phyloP scores from a whole-genome alignment of 2,329 filamentous ascomycete genomes.

The Blastomyces gilchristii region DNA sequence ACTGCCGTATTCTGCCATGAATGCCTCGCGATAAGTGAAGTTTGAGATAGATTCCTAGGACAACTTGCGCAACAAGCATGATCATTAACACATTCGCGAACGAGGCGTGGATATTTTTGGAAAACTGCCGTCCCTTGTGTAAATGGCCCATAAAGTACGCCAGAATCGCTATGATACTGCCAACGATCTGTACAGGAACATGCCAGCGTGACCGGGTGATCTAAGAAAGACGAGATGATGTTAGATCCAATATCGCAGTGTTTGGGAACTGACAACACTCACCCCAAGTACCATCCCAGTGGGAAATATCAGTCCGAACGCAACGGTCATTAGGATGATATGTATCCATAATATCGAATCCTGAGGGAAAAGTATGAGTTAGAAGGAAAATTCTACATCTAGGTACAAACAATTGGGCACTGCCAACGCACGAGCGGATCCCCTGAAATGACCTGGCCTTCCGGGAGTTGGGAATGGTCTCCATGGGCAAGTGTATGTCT shows the following conservation, averaged over 20 bases:
- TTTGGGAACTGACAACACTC: constrained; percentile 29
- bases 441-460: constrained; percentile 57
- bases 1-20: constrained; percentile 63
- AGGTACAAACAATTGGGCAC: constrained; percentile 15
- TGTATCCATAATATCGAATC: constrained; percentile 88
- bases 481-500: constrained; percentile 39
- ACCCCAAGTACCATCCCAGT: constrained; percentile 91
- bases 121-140: constrained; percentile 82
- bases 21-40: constrained; percentile 80
- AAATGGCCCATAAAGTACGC: constrained; percentile 87
- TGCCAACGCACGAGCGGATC: constrained; percentile 58
- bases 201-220: constrained; percentile 89
- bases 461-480: constrained; percentile 51
- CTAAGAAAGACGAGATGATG: constrained; percentile 34
- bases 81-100: constrained; percentile 77
- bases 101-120: constrained; percentile 65
- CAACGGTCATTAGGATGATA: constrained; percentile 75
- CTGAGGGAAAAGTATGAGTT: constrained; percentile 22
- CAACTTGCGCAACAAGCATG: constrained; percentile 64
- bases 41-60: constrained; percentile 75
- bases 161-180: constrained; percentile 63
- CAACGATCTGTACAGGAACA: constrained; percentile 72
- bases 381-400: neutral
- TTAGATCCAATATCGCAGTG: neutral
- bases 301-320: constrained; percentile 88